These are phyloP conservation scores for Mortierella alpina DNA, from an alignment of 192 early-diverging fungal species.

Conservation along the genomic window DNA sequence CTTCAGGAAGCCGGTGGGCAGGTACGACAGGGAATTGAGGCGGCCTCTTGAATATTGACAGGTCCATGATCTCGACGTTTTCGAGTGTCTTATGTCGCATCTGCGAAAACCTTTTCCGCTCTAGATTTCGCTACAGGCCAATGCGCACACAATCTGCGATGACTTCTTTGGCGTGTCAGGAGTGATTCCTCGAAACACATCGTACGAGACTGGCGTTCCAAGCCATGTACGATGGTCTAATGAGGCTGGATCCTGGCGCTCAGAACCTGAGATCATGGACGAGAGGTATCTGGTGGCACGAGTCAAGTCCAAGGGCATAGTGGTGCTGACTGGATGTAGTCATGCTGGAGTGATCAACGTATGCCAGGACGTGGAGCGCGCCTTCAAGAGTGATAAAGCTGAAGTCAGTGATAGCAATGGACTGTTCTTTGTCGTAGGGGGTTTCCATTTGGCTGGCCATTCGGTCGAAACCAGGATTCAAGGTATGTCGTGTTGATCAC, in stretches of 20 bases:
- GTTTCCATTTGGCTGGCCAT: slow-evolving; percentile 49
- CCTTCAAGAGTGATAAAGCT: slow-evolving; percentile 10
- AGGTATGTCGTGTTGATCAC: slow-evolving; percentile 1
- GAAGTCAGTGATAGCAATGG: not conserved
- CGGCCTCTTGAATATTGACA: not conserved
- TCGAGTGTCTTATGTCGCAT: not conserved
- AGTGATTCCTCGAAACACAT: slow-evolving; percentile 31
- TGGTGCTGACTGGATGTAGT: slow-evolving; percentile 48
- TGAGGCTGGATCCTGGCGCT: slow-evolving; percentile 3
- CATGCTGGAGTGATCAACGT: slow-evolving; percentile 53
- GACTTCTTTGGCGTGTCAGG: slow-evolving; percentile 46
- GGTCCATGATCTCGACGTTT: not conserved
- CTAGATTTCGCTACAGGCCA: slow-evolving; percentile 10
- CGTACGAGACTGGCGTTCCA: slow-evolving; percentile 49
- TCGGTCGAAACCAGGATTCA: slow-evolving; percentile 35
- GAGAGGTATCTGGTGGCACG: slow-evolving; percentile 44
- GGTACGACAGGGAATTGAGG: not conserved
- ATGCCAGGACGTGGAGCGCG: slow-evolving; percentile 36
- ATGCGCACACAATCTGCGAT: slow-evolving; percentile 39
- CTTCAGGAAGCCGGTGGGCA: slow-evolving; percentile 38
- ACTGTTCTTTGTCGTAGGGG: slow-evolving; percentile 47
- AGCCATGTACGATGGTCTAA: slow-evolving; percentile 38
- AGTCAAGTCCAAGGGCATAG: slow-evolving; percentile 38
- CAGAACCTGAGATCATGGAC: slow-evolving; percentile 48
- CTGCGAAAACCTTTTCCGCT: not conserved